Evolutionary conservation across 345 rosid genomes (phyloP).

Genomic region (Geranium rotundifolium): DNA sequence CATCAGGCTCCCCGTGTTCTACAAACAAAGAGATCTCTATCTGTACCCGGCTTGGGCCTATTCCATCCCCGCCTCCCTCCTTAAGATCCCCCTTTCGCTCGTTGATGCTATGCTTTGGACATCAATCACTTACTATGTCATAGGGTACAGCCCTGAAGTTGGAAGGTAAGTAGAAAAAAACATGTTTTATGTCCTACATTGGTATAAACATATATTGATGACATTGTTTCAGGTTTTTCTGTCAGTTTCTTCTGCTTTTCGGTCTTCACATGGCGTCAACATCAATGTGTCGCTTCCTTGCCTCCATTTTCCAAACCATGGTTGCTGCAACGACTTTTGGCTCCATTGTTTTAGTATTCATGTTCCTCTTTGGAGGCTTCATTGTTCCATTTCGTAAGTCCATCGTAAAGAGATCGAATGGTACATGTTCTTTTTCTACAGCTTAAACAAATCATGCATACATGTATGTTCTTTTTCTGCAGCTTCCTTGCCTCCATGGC

Average conservation of each 20-base stretch:
- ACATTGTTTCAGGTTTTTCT: constrained; percentile 32
- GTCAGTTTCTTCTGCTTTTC: constrained; percentile 44
- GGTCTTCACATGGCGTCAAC: constrained; percentile 37
- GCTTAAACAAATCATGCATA: not conserved
- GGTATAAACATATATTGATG: not conserved
- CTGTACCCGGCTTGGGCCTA: constrained; percentile 48
- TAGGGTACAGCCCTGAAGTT: constrained; percentile 37
- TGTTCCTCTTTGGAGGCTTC: constrained; percentile 50
- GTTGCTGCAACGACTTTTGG: constrained; percentile 40
- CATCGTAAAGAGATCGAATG: no score
- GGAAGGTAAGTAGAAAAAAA: constrained; percentile 18
- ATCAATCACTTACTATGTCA: constrained; percentile 32
- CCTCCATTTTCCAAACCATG: constrained; percentile 30
- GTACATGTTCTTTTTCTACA: no score
- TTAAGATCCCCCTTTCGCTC: constrained; percentile 32
- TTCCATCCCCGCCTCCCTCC: constrained; percentile 32
- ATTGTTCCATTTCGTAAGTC: constrained; percentile 33
- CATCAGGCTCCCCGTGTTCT: constrained; percentile 28
- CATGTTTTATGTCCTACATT: not conserved
- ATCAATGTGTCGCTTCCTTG: constrained; percentile 40
- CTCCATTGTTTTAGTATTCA: constrained; percentile 19
- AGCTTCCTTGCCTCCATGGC: constrained; percentile 43
- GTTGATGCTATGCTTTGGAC: constrained; percentile 34
- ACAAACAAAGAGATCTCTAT: constrained; percentile 32
- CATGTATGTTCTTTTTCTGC: constrained; percentile 2